phyloP scores from a whole-genome alignment of 371 early-diverging fungal species.

The Lichtheimia corymbifera region DNA sequence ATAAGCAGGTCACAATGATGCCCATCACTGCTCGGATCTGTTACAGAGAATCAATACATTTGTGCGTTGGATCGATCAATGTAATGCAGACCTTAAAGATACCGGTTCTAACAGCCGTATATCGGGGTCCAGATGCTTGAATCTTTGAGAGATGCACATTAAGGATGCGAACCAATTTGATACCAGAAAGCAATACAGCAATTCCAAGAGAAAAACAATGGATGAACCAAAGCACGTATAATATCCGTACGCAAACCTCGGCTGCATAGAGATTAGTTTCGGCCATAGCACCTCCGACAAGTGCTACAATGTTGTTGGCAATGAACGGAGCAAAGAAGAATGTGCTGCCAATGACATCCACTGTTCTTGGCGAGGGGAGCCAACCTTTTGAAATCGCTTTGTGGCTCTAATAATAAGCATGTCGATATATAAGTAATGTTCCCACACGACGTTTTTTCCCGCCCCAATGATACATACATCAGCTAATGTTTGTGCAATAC shows the following conservation, averaged over 20 bases:
- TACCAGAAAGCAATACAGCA: slow-evolving; percentile 25
- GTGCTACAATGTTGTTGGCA: slow-evolving; percentile 27
- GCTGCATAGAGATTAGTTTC: slow-evolving; percentile 17
- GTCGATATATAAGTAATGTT: not conserved
- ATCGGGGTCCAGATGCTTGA: slow-evolving; percentile 21
- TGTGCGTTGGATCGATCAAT: not conserved
- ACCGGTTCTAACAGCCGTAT: slow-evolving; percentile 24
- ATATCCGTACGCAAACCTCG: slow-evolving; percentile 21
- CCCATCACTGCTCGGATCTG: slow-evolving; percentile 28
- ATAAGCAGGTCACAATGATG: slow-evolving; percentile 18
- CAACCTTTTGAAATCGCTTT: slow-evolving; percentile 32
- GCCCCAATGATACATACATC: slow-evolving; percentile 12
- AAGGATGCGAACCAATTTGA: slow-evolving; percentile 25
- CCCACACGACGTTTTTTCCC: not conserved
- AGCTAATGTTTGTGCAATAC: slow-evolving; percentile 35
- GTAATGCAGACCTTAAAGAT: slow-evolving; percentile 27
- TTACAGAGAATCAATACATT: not conserved
- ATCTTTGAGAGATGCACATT: slow-evolving; percentile 26
- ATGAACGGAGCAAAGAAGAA: slow-evolving; percentile 32
- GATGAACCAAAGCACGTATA: slow-evolving; percentile 38
- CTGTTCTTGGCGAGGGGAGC: slow-evolving; percentile 30
- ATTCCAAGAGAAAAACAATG: slow-evolving; percentile 19
- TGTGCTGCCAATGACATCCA: slow-evolving; percentile 27
- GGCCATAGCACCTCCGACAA: slow-evolving; percentile 26
- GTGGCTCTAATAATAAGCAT: slow-evolving; percentile 23